Conservation (phyloP, 2,329 filamentous ascomycete species). For the Nothophaeocryptopus gaeumannii region DNA sequence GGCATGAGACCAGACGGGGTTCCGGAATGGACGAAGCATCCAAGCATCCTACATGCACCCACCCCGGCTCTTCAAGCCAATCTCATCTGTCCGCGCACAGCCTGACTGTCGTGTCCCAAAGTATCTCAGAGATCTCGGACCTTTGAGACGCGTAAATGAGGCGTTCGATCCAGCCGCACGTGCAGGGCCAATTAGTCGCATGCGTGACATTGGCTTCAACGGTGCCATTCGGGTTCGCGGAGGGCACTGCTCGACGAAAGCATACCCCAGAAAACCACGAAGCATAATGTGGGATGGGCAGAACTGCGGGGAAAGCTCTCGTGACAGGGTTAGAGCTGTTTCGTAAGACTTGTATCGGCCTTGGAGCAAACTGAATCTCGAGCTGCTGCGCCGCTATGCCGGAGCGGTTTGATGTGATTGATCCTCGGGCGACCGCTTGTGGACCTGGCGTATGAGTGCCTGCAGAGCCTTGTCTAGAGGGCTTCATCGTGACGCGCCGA, state of each 20-base stretch:
- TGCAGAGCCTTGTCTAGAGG: slow-evolving; percentile 6
- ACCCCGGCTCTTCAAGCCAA: slow-evolving; percentile 8
- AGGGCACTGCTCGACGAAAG: neutral
- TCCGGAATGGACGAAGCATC: slow-evolving; percentile 6
- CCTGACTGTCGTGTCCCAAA: slow-evolving; percentile 4
- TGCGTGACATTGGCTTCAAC: slow-evolving; percentile 8
- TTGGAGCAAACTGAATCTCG: slow-evolving; percentile 4
- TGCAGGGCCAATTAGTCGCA: slow-evolving; percentile 9
- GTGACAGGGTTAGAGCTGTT: slow-evolving; percentile 6
- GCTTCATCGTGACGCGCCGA: slow-evolving; percentile 1
- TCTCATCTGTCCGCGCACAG: slow-evolving; percentile 1
- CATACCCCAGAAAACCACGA: slow-evolving; percentile 6
- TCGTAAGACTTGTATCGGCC: slow-evolving; percentile 4
- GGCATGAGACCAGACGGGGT: slow-evolving; percentile 16
- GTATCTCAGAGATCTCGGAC: slow-evolving; percentile 7
- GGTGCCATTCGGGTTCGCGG: slow-evolving; percentile 10
- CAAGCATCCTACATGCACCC: slow-evolving; percentile 14
- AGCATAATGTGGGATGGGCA: neutral
- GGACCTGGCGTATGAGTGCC: slow-evolving; percentile 3
- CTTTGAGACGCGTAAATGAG: neutral
- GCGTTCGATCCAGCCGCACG: neutral
- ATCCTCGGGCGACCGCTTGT: slow-evolving; percentile 15
- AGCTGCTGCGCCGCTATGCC: slow-evolving; percentile 3
- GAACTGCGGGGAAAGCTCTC: slow-evolving; percentile 16
- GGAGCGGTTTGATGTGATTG: slow-evolving; percentile 1